These are phyloP conservation scores for Rehmannia glutinosa DNA, from an alignment of 257 asterid species.

Conservation along the genomic window DNA sequence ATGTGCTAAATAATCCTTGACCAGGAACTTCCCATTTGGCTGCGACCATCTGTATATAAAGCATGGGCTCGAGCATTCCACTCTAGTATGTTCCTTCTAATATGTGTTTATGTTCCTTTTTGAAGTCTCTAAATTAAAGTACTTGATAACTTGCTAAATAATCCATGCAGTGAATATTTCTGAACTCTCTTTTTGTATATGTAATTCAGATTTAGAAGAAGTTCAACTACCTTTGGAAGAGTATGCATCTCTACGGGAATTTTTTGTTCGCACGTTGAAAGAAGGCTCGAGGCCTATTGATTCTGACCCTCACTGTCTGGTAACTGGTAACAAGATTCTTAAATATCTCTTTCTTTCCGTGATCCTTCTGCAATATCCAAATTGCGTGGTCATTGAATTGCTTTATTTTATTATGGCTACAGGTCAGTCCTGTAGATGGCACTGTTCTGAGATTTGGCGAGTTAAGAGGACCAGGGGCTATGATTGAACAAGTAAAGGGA, in stretches of 20 bases:
- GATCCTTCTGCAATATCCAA: constrained; percentile 4
- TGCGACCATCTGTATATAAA: constrained; percentile 76
- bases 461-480: constrained; percentile 74
- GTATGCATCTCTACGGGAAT: constrained; percentile 68
- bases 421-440: constrained; percentile 98
- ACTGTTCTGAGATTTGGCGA: constrained; percentile 77
- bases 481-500: constrained; percentile 98
- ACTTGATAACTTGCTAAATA: constrained; percentile 3
- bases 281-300: constrained; percentile 80
- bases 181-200: constrained; percentile 4
- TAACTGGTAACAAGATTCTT: constrained; percentile 78
- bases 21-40: constrained; percentile 87
- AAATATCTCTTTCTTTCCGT: constrained; percentile 17
- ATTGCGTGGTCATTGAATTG: constrained; percentile 10
- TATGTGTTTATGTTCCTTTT: constrained; percentile 3
- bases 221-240: constrained; percentile 81
- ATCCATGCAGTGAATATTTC: background rate
- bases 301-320: constrained; percentile 77
- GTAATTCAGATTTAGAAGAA: constrained; percentile 74
- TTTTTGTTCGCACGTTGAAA: constrained; percentile 78
- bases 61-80: constrained; percentile 99
- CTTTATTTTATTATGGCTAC: constrained; percentile 19
- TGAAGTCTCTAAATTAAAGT: background rate
- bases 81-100: constrained; percentile 55
- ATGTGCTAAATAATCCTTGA: constrained; percentile 26